phyloP scores from a whole-genome alignment of 192 early-diverging fungal species.

The Lunasporangiospora selenospora region DNA sequence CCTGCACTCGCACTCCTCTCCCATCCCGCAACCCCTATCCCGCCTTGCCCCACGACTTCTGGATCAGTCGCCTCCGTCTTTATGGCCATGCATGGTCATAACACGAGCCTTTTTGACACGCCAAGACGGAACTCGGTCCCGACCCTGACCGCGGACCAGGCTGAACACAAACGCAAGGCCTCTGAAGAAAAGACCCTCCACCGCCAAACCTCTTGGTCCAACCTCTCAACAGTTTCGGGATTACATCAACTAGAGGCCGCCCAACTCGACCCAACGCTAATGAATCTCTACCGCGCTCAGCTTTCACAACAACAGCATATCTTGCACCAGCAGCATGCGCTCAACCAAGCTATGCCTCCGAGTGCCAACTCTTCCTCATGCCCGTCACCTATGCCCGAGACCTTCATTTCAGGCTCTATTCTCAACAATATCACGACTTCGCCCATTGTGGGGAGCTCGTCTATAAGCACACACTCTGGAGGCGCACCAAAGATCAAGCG shows the following conservation, averaged over 20 bases:
- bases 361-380: constrained; percentile 21
- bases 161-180: constrained; percentile 9
- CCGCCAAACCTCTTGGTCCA: constrained; percentile 33
- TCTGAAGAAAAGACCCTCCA: constrained; percentile 33
- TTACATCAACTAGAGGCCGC: neutral
- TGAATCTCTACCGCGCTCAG: constrained; percentile 8
- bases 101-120: constrained; percentile 7
- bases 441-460: too few species aligned
- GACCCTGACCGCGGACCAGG: constrained; percentile 13
- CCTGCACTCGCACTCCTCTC: constrained; percentile 1
- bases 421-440: constrained; percentile 20
- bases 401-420: constrained; percentile 12
- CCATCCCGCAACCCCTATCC: neutral
- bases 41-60: constrained; percentile 3
- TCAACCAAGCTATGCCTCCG: constrained; percentile 19
- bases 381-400: constrained; percentile 35
- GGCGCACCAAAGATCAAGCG: constrained; percentile 27
- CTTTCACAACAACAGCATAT: neutral
- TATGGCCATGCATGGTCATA: constrained; percentile 27
- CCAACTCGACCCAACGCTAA: constrained; percentile 5
- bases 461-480: too few species aligned
- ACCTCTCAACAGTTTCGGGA: constrained; percentile 4
- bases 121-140: constrained; percentile 31
- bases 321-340: constrained; percentile 13
- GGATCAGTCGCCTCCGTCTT: constrained; percentile 9